Evolutionary conservation across 192 early-diverging fungal species (phyloP), one percentile per base, ranked within the genome.

Genomic region (Backusella sp.): DNA sequence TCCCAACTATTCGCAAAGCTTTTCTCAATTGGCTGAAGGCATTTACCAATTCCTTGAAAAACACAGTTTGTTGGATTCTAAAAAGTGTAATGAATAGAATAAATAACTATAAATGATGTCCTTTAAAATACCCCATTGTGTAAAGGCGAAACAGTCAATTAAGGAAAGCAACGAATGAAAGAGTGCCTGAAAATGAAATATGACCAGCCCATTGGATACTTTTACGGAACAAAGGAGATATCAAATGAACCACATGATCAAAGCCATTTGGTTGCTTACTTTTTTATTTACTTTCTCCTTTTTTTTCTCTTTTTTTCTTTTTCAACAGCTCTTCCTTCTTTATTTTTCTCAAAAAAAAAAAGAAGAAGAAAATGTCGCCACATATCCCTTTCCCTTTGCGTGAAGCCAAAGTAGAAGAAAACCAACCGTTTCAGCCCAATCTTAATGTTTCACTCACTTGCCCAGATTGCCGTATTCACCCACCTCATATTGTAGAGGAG

Each of bases 401-500:
- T 19, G 73, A 74, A 42, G 30, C 73, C 11, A 65, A 74, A 66
- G 19, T 66, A 14, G 77, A 73, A 34, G 68, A 76, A 46, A 37
- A 21, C 8, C 19, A 76, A 39, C 44, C 70, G 3, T 73, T 70
- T 41, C 79, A 77, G 35, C 75, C 80, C 30, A 89, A 91, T 80
- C 80, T 92, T 52, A 89, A 88, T 80, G 80, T 88, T 70, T 73
- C 68, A 36, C 75, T 93, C 17, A 80, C 91, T 3, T 97, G 96
- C 81, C 85, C 85, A 49, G 90, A 95, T 83, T 99, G 97, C 79
- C 89, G 88, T 73, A 84, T 91, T 53, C 82, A 87, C 19, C 85
- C 91, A 32, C 95, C 94, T 23, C 94, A 95, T 73, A 90, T 99
- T 68, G 85, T 98, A 36, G 96, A 98, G 79, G 94, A 97, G 78